phyloP scores from a whole-genome alignment of 2,329 filamentous ascomycete genomes.

The Colletotrichum incanum region DNA sequence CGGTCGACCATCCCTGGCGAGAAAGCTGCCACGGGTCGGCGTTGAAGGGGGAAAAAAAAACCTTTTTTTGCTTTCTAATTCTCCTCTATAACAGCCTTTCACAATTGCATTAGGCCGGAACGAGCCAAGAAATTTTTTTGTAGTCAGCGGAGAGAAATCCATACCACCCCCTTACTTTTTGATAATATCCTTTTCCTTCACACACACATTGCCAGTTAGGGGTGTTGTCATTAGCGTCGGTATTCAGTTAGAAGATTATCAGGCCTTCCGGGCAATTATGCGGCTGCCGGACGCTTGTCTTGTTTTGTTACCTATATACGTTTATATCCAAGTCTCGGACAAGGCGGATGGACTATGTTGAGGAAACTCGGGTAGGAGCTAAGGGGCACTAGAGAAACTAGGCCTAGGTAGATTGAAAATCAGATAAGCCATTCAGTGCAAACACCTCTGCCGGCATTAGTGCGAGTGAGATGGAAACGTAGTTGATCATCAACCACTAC shows the following conservation, averaged over 20 bases:
- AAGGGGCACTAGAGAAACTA: not conserved
- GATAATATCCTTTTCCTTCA: not conserved
- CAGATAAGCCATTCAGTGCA: not conserved
- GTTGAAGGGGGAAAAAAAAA: not conserved
- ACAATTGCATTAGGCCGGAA: constrained; percentile 21
- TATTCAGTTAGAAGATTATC: not conserved
- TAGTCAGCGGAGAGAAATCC: not conserved
- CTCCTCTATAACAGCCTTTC: not conserved
- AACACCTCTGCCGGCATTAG: not conserved
- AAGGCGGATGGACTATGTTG: not conserved
- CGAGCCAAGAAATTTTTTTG: constrained; percentile 12
- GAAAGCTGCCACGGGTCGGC: not conserved
- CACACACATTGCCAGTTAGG: not conserved
- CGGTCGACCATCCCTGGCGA: constrained; percentile 6
- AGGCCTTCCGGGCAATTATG: not conserved
- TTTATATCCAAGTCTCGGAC: not conserved
- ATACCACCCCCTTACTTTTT: constrained; percentile 8
- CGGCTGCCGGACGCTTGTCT: not conserved
- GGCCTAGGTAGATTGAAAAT: not conserved
- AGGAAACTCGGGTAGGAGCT: not conserved
- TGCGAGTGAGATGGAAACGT: not conserved
- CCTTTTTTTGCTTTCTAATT: not conserved
- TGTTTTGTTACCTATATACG: not conserved
- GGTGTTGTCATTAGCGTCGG: constrained; percentile 15
- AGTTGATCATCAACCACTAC: not conserved